phyloP scores from a whole-genome alignment of 1,284 basidiomycete species.

The Trametes hirsuta region DNA sequence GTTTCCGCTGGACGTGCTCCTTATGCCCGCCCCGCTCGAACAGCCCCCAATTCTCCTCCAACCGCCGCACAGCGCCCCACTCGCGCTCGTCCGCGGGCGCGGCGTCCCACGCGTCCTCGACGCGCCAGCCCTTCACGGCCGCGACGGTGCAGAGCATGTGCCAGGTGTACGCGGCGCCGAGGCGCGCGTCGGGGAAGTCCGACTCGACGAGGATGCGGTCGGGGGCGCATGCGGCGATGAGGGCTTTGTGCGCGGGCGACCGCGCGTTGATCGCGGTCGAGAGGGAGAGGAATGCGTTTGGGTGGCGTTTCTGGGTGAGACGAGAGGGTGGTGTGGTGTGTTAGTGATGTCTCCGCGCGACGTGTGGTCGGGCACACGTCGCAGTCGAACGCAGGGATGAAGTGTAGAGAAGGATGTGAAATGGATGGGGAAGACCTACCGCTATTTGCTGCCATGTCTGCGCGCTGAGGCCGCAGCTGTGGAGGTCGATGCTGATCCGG shows the following conservation, averaged over 20 bases:
- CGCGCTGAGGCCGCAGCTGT: slow-evolving; percentile 76
- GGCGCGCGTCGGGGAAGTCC: slow-evolving; percentile 64
- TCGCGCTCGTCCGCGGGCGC: slow-evolving; percentile 33
- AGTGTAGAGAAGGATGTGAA: no score
- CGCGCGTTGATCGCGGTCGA: slow-evolving; percentile 78
- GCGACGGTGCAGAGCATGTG: slow-evolving; percentile 68
- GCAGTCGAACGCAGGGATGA: no score
- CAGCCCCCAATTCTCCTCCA: slow-evolving; percentile 68
- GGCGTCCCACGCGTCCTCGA: slow-evolving; percentile 61
- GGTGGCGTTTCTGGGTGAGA: slow-evolving; percentile 55
- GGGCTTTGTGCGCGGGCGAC: slow-evolving; percentile 56
- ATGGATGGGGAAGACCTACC: slow-evolving; percentile 43
- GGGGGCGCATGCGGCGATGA: slow-evolving; percentile 62
- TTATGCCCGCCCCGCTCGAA: slow-evolving; percentile 56
- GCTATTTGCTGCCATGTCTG: slow-evolving; percentile 69
- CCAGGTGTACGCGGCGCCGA: slow-evolving; percentile 63
- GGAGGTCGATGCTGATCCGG: slow-evolving; percentile 72
- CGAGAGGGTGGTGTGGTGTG: neutral
- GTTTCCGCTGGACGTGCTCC: slow-evolving; percentile 23
- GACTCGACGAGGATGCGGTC: slow-evolving; percentile 77
- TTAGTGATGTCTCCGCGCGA: neutral
- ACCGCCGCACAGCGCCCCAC: slow-evolving; percentile 65
- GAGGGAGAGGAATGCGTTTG: slow-evolving; percentile 77
- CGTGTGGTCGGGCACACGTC: neutral
- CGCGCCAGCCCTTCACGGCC: slow-evolving; percentile 62